Evolutionary conservation across 441 rosid species (phyloP).

Genomic region (Populus hybrid): DNA sequence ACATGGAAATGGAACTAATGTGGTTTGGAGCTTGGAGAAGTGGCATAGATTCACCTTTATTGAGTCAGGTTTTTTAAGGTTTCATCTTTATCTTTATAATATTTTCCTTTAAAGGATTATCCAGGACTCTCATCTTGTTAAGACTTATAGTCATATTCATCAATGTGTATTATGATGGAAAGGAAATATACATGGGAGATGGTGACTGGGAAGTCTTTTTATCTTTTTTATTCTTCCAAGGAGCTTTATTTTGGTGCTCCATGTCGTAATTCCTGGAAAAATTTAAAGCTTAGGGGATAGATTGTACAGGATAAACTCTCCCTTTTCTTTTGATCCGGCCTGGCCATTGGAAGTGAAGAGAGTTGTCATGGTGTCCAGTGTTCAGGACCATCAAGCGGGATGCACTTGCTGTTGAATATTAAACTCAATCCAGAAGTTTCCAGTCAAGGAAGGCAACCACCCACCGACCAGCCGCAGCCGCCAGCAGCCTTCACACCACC

Average conservation of each 20-base stretch:
- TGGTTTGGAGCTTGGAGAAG: conserved; percentile 8
- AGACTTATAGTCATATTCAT: conserved; percentile 24
- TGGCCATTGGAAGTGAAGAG: background rate
- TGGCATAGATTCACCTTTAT: conserved; percentile 16
- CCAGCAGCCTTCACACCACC: too few species aligned
- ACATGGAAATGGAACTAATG: conserved; percentile 9
- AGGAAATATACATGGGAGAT: conserved; percentile 31
- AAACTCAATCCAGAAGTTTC: too few species aligned
- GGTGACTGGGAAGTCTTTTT: conserved; percentile 33
- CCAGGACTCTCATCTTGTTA: conserved; percentile 12
- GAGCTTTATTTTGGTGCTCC: conserved; percentile 55
- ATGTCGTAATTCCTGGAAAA: conserved; percentile 31
- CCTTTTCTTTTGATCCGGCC: background rate
- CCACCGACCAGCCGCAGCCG: too few species aligned
- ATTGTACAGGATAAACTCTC: conserved; percentile 28
- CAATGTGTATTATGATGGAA: conserved; percentile 42
- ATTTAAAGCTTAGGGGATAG: conserved; percentile 15
- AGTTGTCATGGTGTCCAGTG: background rate
- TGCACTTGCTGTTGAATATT: too few species aligned
- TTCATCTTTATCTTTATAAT: too few species aligned
- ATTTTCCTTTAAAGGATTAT: background rate
- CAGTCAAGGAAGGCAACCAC: too few species aligned
- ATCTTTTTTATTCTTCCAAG: conserved; percentile 19
- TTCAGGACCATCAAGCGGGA: background rate
- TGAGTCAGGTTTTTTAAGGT: conserved; percentile 10